Evolutionary conservation across 108 stramenopile genomes (phyloP).

Genomic region (Skeletonema grethae): DNA sequence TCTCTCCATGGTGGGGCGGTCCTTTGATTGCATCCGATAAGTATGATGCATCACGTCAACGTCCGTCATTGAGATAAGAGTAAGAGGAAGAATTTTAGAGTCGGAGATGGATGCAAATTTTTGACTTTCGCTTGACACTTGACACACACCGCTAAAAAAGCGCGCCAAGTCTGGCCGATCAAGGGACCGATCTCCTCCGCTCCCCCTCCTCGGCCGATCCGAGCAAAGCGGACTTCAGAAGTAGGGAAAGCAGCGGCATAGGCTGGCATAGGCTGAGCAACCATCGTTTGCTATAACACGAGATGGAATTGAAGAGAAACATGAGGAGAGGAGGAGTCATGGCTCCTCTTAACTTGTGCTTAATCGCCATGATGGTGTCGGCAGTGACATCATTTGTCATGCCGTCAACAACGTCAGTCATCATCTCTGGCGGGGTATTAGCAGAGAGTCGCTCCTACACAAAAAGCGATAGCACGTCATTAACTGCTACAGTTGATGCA

Average conservation of each 20-base stretch:
- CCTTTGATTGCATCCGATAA: no score
- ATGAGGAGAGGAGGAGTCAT: not conserved
- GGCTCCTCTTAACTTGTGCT: not conserved
- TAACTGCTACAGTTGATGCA: conserved; percentile 8
- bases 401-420: conserved; percentile 3
- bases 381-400: conserved; percentile 3
- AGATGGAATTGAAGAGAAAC: not conserved
- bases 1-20: not conserved
- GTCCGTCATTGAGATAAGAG: no score
- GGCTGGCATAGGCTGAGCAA: not conserved
- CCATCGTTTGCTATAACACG: not conserved
- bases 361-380: not conserved
- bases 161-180: no score
- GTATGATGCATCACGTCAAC: no score
- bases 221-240: no score
- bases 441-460: conserved; percentile 1
- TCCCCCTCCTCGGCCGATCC: no score
- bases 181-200: no score
- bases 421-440: conserved; percentile 2
- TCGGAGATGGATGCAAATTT: no score
- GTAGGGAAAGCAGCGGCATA: no score
- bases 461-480: not conserved
- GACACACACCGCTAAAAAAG: no score
- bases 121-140: no score
- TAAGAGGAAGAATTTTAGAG: no score